Percentiles rank a stretch among this genome's conserved stretches.
These are phyloP conservation scores for Colletotrichum sp. DNA, from an alignment of 2,329 filamentous ascomycete genomes.

Conservation along the genomic window DNA sequence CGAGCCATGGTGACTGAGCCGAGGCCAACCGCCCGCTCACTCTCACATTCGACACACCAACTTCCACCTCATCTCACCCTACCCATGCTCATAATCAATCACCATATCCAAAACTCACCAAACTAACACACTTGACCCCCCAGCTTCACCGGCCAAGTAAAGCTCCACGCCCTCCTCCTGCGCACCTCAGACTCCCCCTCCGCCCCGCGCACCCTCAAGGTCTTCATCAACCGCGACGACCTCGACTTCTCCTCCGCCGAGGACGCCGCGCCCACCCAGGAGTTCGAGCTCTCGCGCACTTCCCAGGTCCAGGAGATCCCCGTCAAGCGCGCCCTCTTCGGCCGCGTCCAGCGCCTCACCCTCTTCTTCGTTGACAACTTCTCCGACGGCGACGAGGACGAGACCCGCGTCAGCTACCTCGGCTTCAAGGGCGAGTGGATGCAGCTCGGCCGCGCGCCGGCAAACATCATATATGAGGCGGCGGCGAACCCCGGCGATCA, in stretches of 20 bases:
- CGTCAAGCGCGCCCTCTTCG: slow-evolving; percentile 88
- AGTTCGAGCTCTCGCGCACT: slow-evolving; percentile 77
- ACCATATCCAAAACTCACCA: neutral
- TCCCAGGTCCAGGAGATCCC: slow-evolving; percentile 85
- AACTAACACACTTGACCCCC: neutral
- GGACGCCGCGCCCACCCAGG: slow-evolving; percentile 74
- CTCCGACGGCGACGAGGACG: slow-evolving; percentile 78
- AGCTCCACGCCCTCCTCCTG: slow-evolving; percentile 87
- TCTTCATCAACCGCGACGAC: slow-evolving; percentile 87
- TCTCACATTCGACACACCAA: neutral
- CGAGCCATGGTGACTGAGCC: rapidly evolving
- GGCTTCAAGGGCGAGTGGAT: slow-evolving; percentile 77
- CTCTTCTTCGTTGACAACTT: slow-evolving; percentile 96
- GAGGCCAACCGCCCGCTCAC: neutral
- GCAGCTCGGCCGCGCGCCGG: slow-evolving; percentile 78
- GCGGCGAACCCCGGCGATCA: slow-evolving; percentile 93
- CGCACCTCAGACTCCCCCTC: slow-evolving; percentile 74
- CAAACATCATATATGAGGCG: slow-evolving; percentile 90
- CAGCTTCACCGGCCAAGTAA: slow-evolving; percentile 92
- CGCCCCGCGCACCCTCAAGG: slow-evolving; percentile 82
- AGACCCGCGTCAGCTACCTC: slow-evolving; percentile 79
- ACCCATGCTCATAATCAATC: neutral
- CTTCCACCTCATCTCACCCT: neutral
- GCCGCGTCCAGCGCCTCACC: slow-evolving; percentile 79
- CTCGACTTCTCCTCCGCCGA: slow-evolving; percentile 83